phyloP scores from a whole-genome alignment of 2,329 filamentous ascomycete species.

The Colletotrichum sp. region DNA sequence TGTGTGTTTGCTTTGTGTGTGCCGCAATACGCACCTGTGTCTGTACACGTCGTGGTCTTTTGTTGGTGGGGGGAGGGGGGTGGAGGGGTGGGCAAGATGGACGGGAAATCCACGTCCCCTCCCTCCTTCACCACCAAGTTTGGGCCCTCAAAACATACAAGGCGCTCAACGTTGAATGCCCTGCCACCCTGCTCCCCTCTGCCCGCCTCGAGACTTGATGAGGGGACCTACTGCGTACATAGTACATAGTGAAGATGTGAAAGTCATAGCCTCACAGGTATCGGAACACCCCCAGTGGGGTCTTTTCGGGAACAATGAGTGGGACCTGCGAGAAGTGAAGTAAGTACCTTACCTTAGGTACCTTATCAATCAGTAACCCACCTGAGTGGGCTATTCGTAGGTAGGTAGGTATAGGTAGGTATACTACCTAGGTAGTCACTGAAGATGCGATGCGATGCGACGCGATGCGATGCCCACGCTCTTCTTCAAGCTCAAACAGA shows the following conservation, averaged over 20 bases:
- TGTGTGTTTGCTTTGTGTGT: neutral
- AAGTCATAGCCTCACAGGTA: neutral
- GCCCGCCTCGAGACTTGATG: neutral
- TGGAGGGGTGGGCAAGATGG: no score
- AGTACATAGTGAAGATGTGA: no score
- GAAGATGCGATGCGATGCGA: neutral
- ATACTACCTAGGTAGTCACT: neutral
- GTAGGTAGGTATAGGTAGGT: no score
- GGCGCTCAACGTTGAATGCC: neutral
- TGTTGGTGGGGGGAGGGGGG: neutral
- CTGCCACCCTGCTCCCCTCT: no score
- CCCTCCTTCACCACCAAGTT: no score
- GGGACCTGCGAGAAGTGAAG: neutral
- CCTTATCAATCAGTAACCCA: slow-evolving; percentile 8
- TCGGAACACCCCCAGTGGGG: neutral
- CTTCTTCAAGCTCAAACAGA: neutral
- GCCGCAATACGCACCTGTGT: no score
- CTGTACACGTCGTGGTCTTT: neutral
- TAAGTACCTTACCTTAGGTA: neutral
- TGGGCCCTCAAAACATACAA: neutral
- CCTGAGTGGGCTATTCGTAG: neutral
- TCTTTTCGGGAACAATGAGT: neutral
- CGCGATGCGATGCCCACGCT: neutral
- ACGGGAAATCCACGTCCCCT: no score
- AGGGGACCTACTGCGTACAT: neutral